Evolutionary conservation across 345 rosid species (phyloP), one percentile per base, ranked within the genome.

Genomic region (Salix udensis): DNA sequence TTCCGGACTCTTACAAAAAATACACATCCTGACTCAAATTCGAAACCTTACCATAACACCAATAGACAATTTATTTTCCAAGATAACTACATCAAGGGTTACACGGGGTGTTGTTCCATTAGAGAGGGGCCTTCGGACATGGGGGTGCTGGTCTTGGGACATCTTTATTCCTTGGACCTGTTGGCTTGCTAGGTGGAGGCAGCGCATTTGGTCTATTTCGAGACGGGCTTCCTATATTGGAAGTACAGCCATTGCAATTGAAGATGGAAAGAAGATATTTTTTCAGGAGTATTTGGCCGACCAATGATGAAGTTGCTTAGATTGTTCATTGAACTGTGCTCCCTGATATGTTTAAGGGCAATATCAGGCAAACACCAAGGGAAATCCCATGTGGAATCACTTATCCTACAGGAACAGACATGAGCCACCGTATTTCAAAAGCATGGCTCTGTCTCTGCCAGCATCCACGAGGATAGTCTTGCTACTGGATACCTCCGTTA

Each of bases 241-340:
- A 87, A 82, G 87, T 87, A 13, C 97, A 90, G 77, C 94, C 89
- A 78, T 6, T 48, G 3, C 44, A 40, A 40, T 2, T 40, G 44
- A 93, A 87, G 93, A 88, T 76, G 99, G 99, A 14, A 89, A 89
- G 81, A 77, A 80, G 48, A 84, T 96, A 40, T 55, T 96, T 82
- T 83, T 88, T 96, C 79, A 92, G 68, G 85, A 98, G 92, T 78
- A 87, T 96, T 55, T 68, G 62, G 76, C 77, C 50, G 13, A 2
- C 68, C 28, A 65, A 23, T 48, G 55, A 58, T 34, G 99, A 93
- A 90, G 78, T 96, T 61, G 91, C 95, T 65, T 78, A 93, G 94
- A 96, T 79, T 70, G 94, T 96, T 78, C 94, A 92, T 87, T 86
- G 92, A 19, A 93, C 89, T 86, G 99, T 93, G 68, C 76, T 96